These are phyloP conservation scores for Reutealis trisperma DNA, from an alignment of 345 rosid species.

Conservation along the genomic window DNA sequence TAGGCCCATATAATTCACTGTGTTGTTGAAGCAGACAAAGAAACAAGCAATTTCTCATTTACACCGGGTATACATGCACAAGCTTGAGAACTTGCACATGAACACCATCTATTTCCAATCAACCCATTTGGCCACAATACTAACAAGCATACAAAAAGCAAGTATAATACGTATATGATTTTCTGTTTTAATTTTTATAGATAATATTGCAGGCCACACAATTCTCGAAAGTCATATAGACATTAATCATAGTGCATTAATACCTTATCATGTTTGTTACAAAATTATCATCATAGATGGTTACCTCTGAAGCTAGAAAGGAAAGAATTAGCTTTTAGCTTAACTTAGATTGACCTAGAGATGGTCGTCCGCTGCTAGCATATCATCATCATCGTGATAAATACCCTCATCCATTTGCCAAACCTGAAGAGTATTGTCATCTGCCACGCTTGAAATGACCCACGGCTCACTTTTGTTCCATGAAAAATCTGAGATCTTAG, in stretches of 20 bases:
- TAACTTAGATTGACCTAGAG: not conserved
- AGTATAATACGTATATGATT: no score
- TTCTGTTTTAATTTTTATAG: no score
- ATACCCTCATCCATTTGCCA: slow-evolving; percentile 86
- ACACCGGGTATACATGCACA: no score
- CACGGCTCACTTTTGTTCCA: slow-evolving; percentile 75
- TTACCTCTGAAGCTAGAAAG: not conserved
- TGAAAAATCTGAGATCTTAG: slow-evolving; percentile 79
- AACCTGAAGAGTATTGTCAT: slow-evolving; percentile 70
- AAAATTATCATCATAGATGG: not conserved
- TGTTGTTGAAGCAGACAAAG: no score
- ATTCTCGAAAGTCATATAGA: no score
- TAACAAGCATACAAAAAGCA: no score
- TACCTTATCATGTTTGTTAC: not conserved
- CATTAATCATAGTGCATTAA: not conserved
- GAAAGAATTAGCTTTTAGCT: not conserved
- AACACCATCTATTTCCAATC: no score
- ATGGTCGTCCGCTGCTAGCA: slow-evolving; percentile 22
- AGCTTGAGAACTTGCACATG: no score
- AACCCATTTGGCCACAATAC: no score
- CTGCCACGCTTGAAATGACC: slow-evolving; percentile 82
- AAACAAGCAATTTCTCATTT: no score
- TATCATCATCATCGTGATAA: slow-evolving; percentile 44
- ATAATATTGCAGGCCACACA: no score
- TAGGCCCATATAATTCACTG: no score